Conservation (phyloP, 2,329 filamentous ascomycete genomes). For the Aureobasidium melanogenum region DNA sequence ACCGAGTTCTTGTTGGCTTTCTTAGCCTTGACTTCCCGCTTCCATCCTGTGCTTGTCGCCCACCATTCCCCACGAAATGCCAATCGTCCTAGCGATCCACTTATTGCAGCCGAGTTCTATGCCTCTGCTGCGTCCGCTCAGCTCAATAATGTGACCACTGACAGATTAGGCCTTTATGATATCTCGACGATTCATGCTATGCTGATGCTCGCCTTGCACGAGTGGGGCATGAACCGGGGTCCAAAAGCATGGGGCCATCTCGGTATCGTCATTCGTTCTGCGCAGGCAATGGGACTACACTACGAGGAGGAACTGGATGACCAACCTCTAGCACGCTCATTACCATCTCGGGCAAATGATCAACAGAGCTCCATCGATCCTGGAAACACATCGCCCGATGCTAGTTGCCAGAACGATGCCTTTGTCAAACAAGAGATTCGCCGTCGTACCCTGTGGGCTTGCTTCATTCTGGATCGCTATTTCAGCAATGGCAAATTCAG, state of each 20-base stretch:
- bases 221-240: slow-evolving; percentile 59
- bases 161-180: slow-evolving; percentile 42
- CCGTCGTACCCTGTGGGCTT: slow-evolving; percentile 65
- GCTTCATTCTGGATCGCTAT: slow-evolving; percentile 63
- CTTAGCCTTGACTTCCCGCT: slow-evolving; percentile 59
- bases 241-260: slow-evolving; percentile 58
- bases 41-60: slow-evolving; percentile 51
- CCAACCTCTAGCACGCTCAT: slow-evolving; percentile 27
- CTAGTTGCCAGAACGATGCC: slow-evolving; percentile 26
- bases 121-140: slow-evolving; percentile 48
- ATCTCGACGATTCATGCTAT: slow-evolving; percentile 58
- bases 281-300: slow-evolving; percentile 53
- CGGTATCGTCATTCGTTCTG: slow-evolving; percentile 50
- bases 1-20: slow-evolving; percentile 54
- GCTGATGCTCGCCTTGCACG: slow-evolving; percentile 62
- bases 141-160: slow-evolving; percentile 41
- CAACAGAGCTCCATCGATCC: not conserved
- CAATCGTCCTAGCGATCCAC: slow-evolving; percentile 40
- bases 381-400: not conserved
- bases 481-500: slow-evolving; percentile 56
- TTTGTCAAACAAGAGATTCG: slow-evolving; percentile 55
- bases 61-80: slow-evolving; percentile 45
- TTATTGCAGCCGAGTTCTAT: slow-evolving; percentile 56
- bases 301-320: slow-evolving; percentile 42
- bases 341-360: slow-evolving; percentile 23